Base-by-base conservation (phyloP, 768 basidiomycete genomes). In the Paxillus rubicundulus region DNA sequence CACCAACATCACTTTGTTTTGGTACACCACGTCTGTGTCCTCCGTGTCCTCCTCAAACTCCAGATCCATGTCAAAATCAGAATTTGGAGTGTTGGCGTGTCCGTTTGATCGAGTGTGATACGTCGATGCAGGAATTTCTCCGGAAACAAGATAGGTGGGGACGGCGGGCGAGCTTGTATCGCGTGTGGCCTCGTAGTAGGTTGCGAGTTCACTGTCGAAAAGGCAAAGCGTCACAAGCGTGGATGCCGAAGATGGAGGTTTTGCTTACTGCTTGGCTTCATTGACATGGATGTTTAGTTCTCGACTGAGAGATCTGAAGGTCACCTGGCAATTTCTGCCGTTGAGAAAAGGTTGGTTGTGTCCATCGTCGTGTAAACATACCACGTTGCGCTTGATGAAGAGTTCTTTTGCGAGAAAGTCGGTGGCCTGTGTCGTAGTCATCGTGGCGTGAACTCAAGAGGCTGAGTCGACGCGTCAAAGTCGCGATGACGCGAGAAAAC, bases 101-200 rank as follows among this genome's bases (percentile, higher is more conserved):
- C 44, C 40, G 39, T 51, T 36, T 21, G 46, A 38, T 17, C 5
- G 46, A 0, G 43, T 55, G 13, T 4, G 45, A 38, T 48, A 44
- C 7, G 46, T 53, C 45, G 70, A 55, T 46, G 65, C 50, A 2
- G 56, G 59, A 1, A 74, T 65, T 49, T 84, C 79, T 21, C 90
- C 90, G 13, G 77, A 81, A 12, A 92, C 60, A 34, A 88, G 68
- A 70, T 87, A 91, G 0, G 88, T 91, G n/a, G 90, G 88, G 27
- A 71, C 59, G 2, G 63, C 57, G 2, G 60, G 52, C 17, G 57
- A 17, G 46, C 61, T 50, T 48, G 72, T 73, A 37, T 72, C 70
- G 32, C 57, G 58, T 12, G 75, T 74, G 34, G 76, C 70, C 8
- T 75, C 71, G 61, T 84, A 76, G 60, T 82, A 92, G 1, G 64